These are phyloP conservation scores for Penicillium daleae DNA, from an alignment of 495 filamentous ascomycete genomes.

Conservation along the genomic window DNA sequence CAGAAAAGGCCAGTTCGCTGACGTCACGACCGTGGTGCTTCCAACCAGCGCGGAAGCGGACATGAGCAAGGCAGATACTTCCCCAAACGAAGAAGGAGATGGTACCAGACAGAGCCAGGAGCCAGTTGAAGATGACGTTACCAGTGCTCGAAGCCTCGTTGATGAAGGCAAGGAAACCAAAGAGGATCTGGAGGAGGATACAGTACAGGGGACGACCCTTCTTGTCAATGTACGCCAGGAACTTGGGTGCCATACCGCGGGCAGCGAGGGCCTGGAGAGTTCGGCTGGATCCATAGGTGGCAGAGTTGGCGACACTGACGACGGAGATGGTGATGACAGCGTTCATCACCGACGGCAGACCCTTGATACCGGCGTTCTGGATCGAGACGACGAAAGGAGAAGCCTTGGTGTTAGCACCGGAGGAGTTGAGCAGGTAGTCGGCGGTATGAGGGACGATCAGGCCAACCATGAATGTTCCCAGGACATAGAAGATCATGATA, in stretches of 20 bases:
- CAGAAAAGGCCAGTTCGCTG: conserved; percentile 72
- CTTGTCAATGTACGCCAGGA: conserved; percentile 60
- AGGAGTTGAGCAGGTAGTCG: conserved; percentile 47
- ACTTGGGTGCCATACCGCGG: conserved; percentile 60
- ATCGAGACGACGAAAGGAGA: conserved; percentile 79
- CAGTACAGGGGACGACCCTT: conserved; percentile 59
- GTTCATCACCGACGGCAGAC: conserved; percentile 74
- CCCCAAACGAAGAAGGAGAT: conserved; percentile 73
- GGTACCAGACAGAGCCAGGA: conserved; percentile 69
- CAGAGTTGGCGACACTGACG: conserved; percentile 66
- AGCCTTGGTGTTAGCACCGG: conserved; percentile 53
- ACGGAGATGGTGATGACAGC: conserved; percentile 73
- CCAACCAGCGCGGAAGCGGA: conserved; percentile 71
- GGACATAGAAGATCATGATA: conserved; percentile 74
- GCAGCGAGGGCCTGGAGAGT: conserved; percentile 64
- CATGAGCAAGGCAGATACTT: conserved; percentile 71
- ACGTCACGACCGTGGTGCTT: conserved; percentile 56
- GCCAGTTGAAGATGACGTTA: conserved; percentile 58
- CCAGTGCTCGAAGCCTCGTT: conserved; percentile 47
- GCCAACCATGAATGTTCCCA: conserved; percentile 73
- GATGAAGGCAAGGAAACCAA: conserved; percentile 60
- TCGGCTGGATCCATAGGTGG: conserved; percentile 63
- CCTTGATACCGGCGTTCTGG: conserved; percentile 64
- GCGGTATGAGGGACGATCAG: conserved; percentile 66
- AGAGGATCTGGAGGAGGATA: conserved; percentile 54